Base-by-base conservation (phyloP, 2,329 filamentous ascomycete species). In the Biscogniauxia sp. region DNA sequence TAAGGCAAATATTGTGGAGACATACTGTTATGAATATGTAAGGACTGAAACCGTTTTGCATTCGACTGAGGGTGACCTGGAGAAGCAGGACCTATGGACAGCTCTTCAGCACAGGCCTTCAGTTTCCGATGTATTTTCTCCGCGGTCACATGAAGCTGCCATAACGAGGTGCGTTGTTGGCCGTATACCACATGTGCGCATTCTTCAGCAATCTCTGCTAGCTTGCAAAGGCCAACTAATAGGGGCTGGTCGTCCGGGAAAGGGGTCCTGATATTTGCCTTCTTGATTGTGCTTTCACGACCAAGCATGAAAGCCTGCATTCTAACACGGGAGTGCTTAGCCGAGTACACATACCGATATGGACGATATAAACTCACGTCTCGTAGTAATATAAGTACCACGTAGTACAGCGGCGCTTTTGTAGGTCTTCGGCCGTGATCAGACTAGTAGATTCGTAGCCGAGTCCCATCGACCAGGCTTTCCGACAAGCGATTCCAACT, bases 331-430 rank as follows among this genome's bases (percentile, higher is more conserved):
- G 13, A 19, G 28, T 8, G 3, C 5, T 54, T 37, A 54, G 53
- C n/a, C 19, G 13, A 37, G 26, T 54, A 5, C 8, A 7, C 3
- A 54, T 19, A 26, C 23, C 23, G 11, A 5, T 20, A 28, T 11
- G 15, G 17, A 32, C 9, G 32, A 28, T 23, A 25, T 54, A 26
- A 11, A n/a, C 59, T 57, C 56, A 57, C 59, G 55, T 61, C 41
- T 61, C 59, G 26, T 57, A 55, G 53, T 54, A 61, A 55, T 61
- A 61, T 13, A 57, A 55, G 26, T 55, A 56, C 59, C 59, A 61
- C 17, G 53, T 25, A 20, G 54, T 57, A 8, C 49, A 49, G 19
- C 59, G 59, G 20, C 55, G 59, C 45, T 61, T 61, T 51, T 61
- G 59, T 51, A 57, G 54, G 19, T 54, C 54, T 32, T 61, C 55